Base-by-base conservation (phyloP, 2,329 filamentous ascomycete species). In the Fusarium euwallaceae region DNA sequence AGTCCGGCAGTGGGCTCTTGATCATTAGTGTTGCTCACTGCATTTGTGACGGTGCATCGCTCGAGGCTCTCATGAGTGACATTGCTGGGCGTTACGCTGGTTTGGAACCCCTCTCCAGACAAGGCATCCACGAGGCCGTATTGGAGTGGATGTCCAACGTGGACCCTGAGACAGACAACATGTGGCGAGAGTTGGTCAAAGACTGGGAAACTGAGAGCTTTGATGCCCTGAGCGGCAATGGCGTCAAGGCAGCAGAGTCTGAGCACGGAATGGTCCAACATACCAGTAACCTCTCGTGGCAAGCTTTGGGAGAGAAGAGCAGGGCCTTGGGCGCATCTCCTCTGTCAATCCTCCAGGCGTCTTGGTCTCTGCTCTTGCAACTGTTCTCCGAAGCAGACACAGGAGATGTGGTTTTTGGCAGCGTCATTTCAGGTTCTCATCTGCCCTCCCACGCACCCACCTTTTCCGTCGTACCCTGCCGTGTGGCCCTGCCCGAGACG, bases 401-500 rank as follows among this genome's bases (percentile, higher is more conserved):
- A 0, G 45, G 70, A 1, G 70, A 73, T 1, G 45, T 73, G 0
- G 61, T 53, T 0, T 73, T 73, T 24, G 71, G 71, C 0, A 73
- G 66, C 0, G 70, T 73, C 10, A 55, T 73, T 1, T 73, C 71
- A 3, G 66, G 70, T 0, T 67, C 66, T 0, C 37, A 61, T 10
- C 32, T 61, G 1, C 32, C 66, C 3, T 17, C 61, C 0, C 70
- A 73, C 3, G 70, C 66, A 1, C 71, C 70, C 4, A 73, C 66
- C 2, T 73, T 73, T 3, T 73, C 71, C 2, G 71, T 73, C 0
- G 70, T 71, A 0, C 70, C 70, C 6, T 73, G 70, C 6, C 61
- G 71, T 2, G 39, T 71, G 9, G 43, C 27, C 3, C 11, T 73
- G 0, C 61, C 70, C 0, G 70, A 73, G 27, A 45, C 7, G 6